phyloP scores from a whole-genome alignment of 805 yeast genomes.

The Saturnispora serradocipensis region DNA sequence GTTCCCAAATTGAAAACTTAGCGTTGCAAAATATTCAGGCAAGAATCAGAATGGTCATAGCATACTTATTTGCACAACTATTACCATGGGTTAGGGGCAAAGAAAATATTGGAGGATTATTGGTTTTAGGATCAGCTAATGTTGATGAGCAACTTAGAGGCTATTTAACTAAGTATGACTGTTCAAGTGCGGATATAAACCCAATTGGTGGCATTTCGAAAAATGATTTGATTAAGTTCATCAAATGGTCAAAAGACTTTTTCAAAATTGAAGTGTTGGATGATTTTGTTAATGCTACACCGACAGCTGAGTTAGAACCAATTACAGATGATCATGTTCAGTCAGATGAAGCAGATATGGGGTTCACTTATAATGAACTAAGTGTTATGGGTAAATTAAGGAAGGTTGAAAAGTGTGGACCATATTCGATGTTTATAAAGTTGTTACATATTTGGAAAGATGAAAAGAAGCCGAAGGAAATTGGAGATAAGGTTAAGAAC shows the following conservation, averaged over 20 bases:
- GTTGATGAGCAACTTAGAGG: conserved; percentile 97
- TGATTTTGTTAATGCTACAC: conserved; percentile 82
- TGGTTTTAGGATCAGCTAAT: conserved; percentile 92
- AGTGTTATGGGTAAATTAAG: conserved; percentile 85
- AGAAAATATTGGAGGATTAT: conserved; percentile 60
- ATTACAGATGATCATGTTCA: conserved; percentile 88
- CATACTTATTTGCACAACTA: conserved; percentile 87
- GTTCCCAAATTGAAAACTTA: conserved; percentile 80
- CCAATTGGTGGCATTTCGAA: conserved; percentile 99
- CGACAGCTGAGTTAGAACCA: conserved; percentile 97
- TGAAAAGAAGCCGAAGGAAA: conserved; percentile 67
- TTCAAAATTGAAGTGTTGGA: conserved; percentile 71
- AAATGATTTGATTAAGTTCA: conserved; percentile 81
- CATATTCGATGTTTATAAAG: conserved; percentile 87
- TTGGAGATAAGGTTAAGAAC: conserved; percentile 85
- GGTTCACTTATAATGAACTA: conserved; percentile 92
- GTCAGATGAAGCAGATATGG: conserved; percentile 97
- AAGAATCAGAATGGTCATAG: conserved; percentile 85
- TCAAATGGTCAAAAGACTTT: conserved; percentile 60
- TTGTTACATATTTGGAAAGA: conserved; percentile 90
- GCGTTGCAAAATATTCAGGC: conserved; percentile 98
- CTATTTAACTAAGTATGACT: conserved; percentile 91
- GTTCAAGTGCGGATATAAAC: conserved; percentile 94
- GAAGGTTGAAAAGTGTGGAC: conserved; percentile 92
- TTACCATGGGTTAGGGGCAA: conserved; percentile 89